Percentiles rank a stretch among this genome's conserved stretches.
phyloP scores from a whole-genome alignment of 192 early-diverging fungal species.

The Coemansia sp. region DNA sequence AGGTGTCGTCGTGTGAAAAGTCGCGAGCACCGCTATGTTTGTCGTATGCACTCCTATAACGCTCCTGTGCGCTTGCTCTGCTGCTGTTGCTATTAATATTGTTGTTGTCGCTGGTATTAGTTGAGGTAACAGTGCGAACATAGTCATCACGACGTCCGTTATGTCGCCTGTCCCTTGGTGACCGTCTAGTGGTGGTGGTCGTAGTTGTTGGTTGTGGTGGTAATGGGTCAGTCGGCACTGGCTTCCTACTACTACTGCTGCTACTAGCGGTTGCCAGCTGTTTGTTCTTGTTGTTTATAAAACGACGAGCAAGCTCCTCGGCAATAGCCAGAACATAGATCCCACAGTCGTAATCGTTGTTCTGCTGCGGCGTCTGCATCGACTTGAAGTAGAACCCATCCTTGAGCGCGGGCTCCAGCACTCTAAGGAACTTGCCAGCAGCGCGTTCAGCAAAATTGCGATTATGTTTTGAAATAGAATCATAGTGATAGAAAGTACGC shows the following conservation, averaged over 20 bases:
- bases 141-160: neutral
- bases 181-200: neutral
- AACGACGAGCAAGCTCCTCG: slow-evolving; percentile 47
- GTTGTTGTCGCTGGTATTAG: neutral
- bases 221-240: too few species aligned
- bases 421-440: slow-evolving; percentile 40
- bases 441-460: slow-evolving; percentile 53
- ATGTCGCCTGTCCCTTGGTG: slow-evolving; percentile 1
- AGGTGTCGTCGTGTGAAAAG: slow-evolving; percentile 8
- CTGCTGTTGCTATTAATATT: neutral
- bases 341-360: slow-evolving; percentile 55
- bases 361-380: slow-evolving; percentile 57
- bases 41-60: slow-evolving; percentile 11
- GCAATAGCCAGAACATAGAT: slow-evolving; percentile 55
- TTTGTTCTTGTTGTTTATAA: slow-evolving; percentile 40
- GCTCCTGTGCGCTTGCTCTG: neutral
- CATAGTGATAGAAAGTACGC: slow-evolving; percentile 55
- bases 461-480: slow-evolving; percentile 51
- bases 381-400: slow-evolving; percentile 56
- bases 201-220: too few species aligned
- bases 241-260: too few species aligned
- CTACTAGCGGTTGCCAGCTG: too few species aligned
- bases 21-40: slow-evolving; percentile 21
- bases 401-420: slow-evolving; percentile 40
- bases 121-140: too few species aligned